These are phyloP conservation scores for Erythrophleum ivorense DNA, from an alignment of 331 rosid genomes.

Conservation along the genomic window DNA sequence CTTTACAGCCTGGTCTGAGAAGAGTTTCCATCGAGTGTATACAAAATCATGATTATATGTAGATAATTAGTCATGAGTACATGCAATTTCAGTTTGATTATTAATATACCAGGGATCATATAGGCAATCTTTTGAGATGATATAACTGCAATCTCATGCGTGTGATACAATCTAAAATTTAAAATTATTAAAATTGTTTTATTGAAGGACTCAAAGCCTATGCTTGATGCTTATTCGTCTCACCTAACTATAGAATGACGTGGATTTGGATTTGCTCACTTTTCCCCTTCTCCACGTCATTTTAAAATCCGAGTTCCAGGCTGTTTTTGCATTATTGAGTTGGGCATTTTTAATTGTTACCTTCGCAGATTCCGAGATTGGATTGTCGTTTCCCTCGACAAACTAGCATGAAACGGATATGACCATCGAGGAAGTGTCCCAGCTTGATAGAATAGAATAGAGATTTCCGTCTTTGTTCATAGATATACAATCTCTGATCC, in stretches of 20 bases:
- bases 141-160: neutral
- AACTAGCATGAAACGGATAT: neutral
- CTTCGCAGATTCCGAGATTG: neutral
- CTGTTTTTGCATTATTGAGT: conserved; percentile 14
- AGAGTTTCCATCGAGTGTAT: neutral
- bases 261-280: conserved; percentile 7
- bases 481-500: neutral
- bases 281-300: neutral
- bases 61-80: neutral
- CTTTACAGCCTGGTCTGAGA: neutral
- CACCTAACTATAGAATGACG: neutral
- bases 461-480: neutral
- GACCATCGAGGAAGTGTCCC: neutral
- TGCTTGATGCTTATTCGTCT: neutral
- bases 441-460: neutral
- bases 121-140: neutral
- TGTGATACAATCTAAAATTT: neutral
- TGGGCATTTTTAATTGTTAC: neutral
- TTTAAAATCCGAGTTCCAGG: conserved; percentile 16
- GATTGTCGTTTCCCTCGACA: neutral
- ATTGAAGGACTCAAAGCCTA: conserved; percentile 7
- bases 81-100: neutral
- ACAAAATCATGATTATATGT: neutral
- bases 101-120: neutral
- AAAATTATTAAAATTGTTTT: neutral